Evolutionary conservation across 1,139 yeast genomes (phyloP).

Genomic region (Wickerhamomyces sp.): DNA sequence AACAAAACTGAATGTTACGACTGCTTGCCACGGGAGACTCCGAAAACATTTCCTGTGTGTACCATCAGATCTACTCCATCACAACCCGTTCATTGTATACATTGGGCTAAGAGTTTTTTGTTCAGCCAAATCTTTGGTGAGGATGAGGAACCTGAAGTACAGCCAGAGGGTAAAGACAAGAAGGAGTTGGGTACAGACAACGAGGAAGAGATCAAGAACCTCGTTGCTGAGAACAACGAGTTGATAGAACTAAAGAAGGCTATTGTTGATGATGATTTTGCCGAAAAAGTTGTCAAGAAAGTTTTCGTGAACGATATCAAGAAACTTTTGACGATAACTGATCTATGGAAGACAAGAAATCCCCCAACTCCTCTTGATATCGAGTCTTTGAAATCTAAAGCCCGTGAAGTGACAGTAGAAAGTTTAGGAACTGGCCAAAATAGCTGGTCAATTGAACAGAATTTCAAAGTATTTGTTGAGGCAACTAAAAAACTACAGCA

Average conservation of each 20-base stretch:
- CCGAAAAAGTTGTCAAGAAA: constrained; percentile 43
- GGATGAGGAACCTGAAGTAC: constrained; percentile 30
- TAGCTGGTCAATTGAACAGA: constrained; percentile 60
- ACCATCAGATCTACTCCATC: constrained; percentile 96
- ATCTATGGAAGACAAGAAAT: constrained; percentile 70
- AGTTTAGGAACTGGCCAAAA: constrained; percentile 49
- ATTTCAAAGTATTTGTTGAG: constrained; percentile 52
- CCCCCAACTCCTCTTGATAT: constrained; percentile 61
- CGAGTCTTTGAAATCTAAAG: constrained; percentile 23
- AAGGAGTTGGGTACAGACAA: constrained; percentile 55
- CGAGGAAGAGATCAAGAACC: constrained; percentile 60
- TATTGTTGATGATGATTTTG: constrained; percentile 31
- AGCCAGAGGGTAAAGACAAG: constrained; percentile 27
- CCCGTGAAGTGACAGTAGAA: constrained; percentile 20
- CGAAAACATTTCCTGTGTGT: constrained; percentile 91
- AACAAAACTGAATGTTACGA: constrained; percentile 87
- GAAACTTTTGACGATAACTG: constrained; percentile 63
- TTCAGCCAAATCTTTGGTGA: constrained; percentile 78
- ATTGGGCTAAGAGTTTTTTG: constrained; percentile 94
- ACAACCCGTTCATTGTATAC: constrained; percentile 91
- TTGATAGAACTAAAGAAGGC: constrained; percentile 55
- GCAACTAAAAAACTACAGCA: constrained; percentile 46
- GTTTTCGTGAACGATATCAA: constrained; percentile 69
- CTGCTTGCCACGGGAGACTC: constrained; percentile 81
- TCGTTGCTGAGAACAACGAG: constrained; percentile 73